Evolutionary conservation across 23 red algal species (phyloP), one percentile per base, ranked within the genome.

Genomic region (Gracilaria gracilis): DNA sequence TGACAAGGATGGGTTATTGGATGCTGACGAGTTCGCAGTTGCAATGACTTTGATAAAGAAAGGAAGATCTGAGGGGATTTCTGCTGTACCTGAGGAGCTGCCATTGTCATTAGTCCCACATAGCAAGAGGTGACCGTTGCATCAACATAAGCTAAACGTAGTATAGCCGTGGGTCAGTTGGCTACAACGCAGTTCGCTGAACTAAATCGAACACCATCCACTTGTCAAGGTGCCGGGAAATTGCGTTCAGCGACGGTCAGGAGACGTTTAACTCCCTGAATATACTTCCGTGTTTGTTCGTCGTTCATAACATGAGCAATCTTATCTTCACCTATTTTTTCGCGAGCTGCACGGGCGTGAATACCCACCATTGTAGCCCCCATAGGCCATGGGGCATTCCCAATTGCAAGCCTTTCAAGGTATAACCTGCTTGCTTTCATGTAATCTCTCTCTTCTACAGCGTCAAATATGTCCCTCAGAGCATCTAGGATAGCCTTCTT

Each of bases 281-380:
- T 95, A 67, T 94, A 98, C 44, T 98, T 98, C 51, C 96, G 74
- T 23, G 91, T 93, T 73, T 93, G 58, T 50, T 98, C 96, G 47
- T 98, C 96, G 74, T 98, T 98, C 96, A 98, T 98, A 8, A 98
- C 96, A 71, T 98, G 96, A 23, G 96, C 96, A 50, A 98, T 91
- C 46, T 98, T 98, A 27, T 90, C 96, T 84, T 98, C 96, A 33
- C 92, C 87, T 78, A 98, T 98, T 57, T 98, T 98, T 75, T 98
- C 96, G 44, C 96, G 71, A 31, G 96, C 96, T 62, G 96, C 84
- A 13, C 96, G 85, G 12, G 96, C 85, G 74, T 98, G 96, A 58
- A 98, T 98, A 29, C 96, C 96, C 9, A 98, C 96, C 87, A 86
- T 91, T 0, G 96, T 98, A 44, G 96, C 96, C 7, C 96, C 91